Conservation (phyloP, 345 rosid genomes). For the Dipteronia dyeriana region DNA sequence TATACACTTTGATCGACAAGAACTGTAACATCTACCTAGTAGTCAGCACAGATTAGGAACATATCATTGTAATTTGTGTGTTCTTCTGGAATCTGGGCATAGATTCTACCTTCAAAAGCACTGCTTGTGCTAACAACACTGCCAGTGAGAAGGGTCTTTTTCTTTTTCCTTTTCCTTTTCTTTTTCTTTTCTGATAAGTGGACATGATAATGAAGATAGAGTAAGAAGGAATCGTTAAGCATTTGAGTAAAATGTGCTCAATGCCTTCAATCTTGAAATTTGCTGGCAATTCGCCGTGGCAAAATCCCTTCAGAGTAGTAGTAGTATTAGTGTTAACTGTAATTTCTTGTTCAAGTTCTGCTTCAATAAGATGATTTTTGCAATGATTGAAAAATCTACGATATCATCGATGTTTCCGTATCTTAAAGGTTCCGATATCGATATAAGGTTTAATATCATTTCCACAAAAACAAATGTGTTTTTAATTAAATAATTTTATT, state of each 20-base stretch:
- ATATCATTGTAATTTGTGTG: neutral
- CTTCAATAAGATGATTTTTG: neutral
- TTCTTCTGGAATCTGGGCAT: neutral
- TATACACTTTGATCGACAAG: constrained; percentile 7
- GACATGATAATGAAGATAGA: neutral
- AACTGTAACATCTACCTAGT: constrained; percentile 26
- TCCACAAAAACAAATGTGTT: too few species aligned
- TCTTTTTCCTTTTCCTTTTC: neutral
- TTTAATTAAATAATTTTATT: too few species aligned
- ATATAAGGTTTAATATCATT: too few species aligned
- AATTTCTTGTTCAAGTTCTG: neutral
- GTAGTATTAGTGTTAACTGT: neutral
- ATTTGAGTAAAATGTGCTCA: neutral
- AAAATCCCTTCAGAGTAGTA: neutral
- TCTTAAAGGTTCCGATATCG: too few species aligned
- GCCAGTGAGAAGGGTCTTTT: neutral
- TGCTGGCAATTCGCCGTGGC: neutral
- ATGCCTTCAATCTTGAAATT: neutral
- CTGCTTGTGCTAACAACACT: constrained; percentile 1
- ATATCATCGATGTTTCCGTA: too few species aligned
- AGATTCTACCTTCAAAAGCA: neutral
- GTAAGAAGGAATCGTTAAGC: neutral
- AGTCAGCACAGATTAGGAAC: constrained; percentile 11
- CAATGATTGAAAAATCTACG: too few species aligned
- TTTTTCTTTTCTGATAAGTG: neutral